Evolutionary conservation across 106 monocot species (phyloP), one percentile per base, ranked within the genome.

Genomic region (Cymbidium sinense): DNA sequence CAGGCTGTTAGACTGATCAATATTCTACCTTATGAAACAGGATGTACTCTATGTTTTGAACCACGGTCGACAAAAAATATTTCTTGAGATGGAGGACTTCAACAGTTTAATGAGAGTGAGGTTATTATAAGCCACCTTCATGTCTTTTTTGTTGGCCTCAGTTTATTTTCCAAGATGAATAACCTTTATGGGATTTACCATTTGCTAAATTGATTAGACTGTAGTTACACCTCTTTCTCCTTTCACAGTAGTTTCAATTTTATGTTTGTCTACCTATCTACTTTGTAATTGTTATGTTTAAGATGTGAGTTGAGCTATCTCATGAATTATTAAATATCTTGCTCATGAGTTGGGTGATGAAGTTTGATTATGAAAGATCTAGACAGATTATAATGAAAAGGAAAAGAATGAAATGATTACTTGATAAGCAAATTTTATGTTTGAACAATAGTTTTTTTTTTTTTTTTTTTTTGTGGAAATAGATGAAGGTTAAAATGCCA

Each of bases 81-180:
- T 67, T 51, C 27, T 41, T 62, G 62, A 70, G 15, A 62, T 74
- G 77, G 75, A 76, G 71, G 79, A 85, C 31, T 84, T 89, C 70
- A 85, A 85, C n/a, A 47, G 51, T 8, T 43, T 86, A 39, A 78
- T 84, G 77, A 87, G 79, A 86, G 44, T 87, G 43, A 92, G 92
- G 92, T 92, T 75, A 74, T 74, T 44, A 43, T 74, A 12, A 7
- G 36, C 21, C 25, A n/a, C 23, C 31, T 7, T 18, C 31, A 31
- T 13, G 69, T 31, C 33, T 23, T 17, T 34, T 69, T 15, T 31
- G 10, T 37, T 39, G 28, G 18, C 10, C 10, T 37, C 37, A 36
- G 19, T 36, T 71, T 34, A 29, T 71, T 71, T 20, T 36, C 37
- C 37, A 37, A 17, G 21, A 35, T 34, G 18, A 35, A 20, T 71